phyloP scores from a whole-genome alignment of 2,329 filamentous ascomycete genomes.

The Botrytis fabae region DNA sequence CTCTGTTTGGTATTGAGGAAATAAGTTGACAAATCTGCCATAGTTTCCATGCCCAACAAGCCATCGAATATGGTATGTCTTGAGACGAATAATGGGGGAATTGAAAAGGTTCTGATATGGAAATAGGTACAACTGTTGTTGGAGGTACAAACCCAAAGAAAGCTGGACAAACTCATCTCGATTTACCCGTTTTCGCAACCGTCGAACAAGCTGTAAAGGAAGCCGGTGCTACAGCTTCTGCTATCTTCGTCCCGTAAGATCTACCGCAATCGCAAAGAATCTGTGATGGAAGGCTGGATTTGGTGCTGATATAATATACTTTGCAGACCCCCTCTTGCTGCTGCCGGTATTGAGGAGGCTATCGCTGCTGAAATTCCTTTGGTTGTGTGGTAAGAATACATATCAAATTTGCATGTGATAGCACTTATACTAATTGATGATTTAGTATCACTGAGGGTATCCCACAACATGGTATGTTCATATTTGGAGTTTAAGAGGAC shows the following conservation, averaged over 20 bases:
- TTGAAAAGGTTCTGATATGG: slow-evolving; percentile 37
- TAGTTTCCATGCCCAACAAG: slow-evolving; percentile 96
- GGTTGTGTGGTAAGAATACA: slow-evolving; percentile 69
- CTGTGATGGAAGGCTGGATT: slow-evolving; percentile 6
- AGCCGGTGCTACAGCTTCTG: slow-evolving; percentile 86
- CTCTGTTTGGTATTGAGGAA: slow-evolving; percentile 14
- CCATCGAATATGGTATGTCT: slow-evolving; percentile 90
- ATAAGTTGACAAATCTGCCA: slow-evolving; percentile 40
- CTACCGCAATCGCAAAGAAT: slow-evolving; percentile 19
- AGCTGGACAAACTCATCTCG: slow-evolving; percentile 86
- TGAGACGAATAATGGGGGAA: slow-evolving; percentile 18
- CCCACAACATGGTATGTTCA: slow-evolving; percentile 80
- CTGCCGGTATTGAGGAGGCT: slow-evolving; percentile 94
- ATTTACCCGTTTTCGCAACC: slow-evolving; percentile 87
- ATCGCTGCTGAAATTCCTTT: slow-evolving; percentile 90
- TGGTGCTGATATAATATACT: slow-evolving; percentile 28
- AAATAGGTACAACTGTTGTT: slow-evolving; percentile 87
- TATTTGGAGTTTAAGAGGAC: slow-evolving; percentile 24
- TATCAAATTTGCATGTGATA: slow-evolving; percentile 31
- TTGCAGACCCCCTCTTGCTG: slow-evolving; percentile 82
- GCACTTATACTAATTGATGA: slow-evolving; percentile 28
- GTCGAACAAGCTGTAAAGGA: slow-evolving; percentile 86
- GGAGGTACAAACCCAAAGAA: slow-evolving; percentile 99
- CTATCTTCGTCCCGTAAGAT: slow-evolving; percentile 88
- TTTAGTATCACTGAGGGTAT: slow-evolving; percentile 88